Evolutionary conservation across 495 filamentous ascomycete species (phyloP), one percentile per base, ranked within the genome.

Genomic region (Podospora conica): DNA sequence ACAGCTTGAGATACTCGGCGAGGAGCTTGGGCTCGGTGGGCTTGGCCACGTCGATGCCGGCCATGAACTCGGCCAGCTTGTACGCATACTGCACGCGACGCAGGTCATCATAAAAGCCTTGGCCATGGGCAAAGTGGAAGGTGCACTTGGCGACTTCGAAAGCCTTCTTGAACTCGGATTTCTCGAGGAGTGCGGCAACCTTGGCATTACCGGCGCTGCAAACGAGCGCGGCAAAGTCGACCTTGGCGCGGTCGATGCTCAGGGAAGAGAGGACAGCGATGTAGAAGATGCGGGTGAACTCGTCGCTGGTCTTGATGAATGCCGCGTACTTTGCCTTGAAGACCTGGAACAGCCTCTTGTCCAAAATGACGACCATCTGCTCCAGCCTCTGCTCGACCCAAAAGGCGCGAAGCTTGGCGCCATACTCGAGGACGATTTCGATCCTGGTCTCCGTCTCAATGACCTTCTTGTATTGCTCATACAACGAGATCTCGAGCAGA

Each of bases 121-220:
- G 84, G n/a, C 81, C 70, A 54, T 83, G 78, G 18, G 83, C 76
- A 73, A 88, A 88, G 8, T 83, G 79, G 68, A 85, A 85, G 53
- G 84, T 75, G 33, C 83, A 81, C 11, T 76, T 75, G 0, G 84
- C 83, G 1, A 88, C 66, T 25, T 85, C 82, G 60, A 83, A 80
- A 0, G 84, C 84, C 20, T 84, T 76, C 64, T 82, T 75, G 73
- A 84, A 84, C 20, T 76, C 72, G 31, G 75, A 76, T 3, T 70
- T 63, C 53, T 80, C 70, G 62, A 84, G 80, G 1, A 85, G 73
- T 8, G 57, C 18, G n/a, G 54, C 56, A 21, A 71, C 71, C 64
- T 69, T 63, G 61, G 64, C 64, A 63, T 71, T 71, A 1, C 67
- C 69, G 2, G 71, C 63, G 53, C 55, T 62, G 69, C 71, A 74